Conservation (phyloP, 768 basidiomycete species). For the Hygrocybe punicea region DNA sequence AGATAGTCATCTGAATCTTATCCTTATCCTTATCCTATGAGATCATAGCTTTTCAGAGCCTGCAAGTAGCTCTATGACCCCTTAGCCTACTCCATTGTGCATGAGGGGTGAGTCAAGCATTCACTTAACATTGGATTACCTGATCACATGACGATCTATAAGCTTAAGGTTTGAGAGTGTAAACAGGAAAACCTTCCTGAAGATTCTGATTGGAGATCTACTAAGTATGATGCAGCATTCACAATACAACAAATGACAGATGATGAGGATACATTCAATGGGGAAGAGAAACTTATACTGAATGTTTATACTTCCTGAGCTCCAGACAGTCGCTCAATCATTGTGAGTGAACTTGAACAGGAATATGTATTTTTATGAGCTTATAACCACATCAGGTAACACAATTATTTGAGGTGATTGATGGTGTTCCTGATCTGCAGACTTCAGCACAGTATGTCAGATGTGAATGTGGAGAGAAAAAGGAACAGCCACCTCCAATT, state of each 20-base stretch:
- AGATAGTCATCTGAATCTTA: too few species aligned
- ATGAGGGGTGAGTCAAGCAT: neutral
- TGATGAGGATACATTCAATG: constrained; percentile 11
- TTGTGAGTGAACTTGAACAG: neutral
- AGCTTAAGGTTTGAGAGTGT: constrained; percentile 6
- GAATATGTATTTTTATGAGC: neutral
- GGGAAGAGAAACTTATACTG: neutral
- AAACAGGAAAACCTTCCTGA: constrained; percentile 4
- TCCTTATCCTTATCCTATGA: too few species aligned
- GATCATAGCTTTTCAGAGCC: too few species aligned
- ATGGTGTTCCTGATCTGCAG: constrained; percentile 4
- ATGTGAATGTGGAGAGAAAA: constrained; percentile 2
- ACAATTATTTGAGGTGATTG: constrained; percentile 7
- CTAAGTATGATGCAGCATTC: constrained; percentile 15
- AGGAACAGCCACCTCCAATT: constrained; percentile 9
- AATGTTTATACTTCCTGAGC: too few species aligned
- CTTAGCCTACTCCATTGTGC: too few species aligned
- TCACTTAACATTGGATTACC: neutral
- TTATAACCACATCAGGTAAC: constrained; percentile 4
- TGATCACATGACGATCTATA: constrained; percentile 13
- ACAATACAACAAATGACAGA: constrained; percentile 12
- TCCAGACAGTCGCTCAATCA: too few species aligned
- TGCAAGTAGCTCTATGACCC: too few species aligned
- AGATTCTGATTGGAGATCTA: neutral
- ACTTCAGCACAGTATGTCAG: neutral